Base-by-base conservation (phyloP, 2,329 filamentous ascomycete genomes). In the Phaeosphaeriaceae sp. region DNA sequence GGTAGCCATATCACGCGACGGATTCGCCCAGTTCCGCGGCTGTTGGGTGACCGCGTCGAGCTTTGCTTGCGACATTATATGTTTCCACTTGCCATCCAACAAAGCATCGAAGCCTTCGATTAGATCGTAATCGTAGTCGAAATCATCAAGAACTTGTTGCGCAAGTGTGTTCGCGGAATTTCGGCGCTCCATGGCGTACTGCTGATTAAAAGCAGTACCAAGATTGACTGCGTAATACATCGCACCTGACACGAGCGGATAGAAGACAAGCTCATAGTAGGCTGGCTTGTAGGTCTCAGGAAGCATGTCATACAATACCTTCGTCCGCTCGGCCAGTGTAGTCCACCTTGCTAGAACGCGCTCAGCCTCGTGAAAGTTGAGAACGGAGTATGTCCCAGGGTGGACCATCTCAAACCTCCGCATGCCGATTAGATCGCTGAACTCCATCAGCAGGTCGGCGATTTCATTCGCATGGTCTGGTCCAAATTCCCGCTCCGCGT, bases 1-100 rank as follows among this genome's bases (percentile, higher is more conserved):
- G 0, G 87, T 86, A 2, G 88, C 79, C 0, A 84, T 83, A 66
- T 91, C 88, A 25, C 87, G 79, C 84, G 89, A 89, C 1, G 88
- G 86, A 66, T 90, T 87, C 68, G 90, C 87, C 88, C 87, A 81
- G 52, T 63, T 60, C 19, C 84, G 53, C 31, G 57, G 56, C 42
- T 84, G 87, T 62, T 88, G 84, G 7, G 42, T 55, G 15, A 60
- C 56, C 2, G 57, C 58, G 49, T 52, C 63, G 20, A 62, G 57
- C 31, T 68, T 63, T 7, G 65, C 53, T 44, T 66, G 63, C 31
- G 55, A 55, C 71, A 89, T 81, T 71, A 89, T 86, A 69, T 85
- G 80, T 65, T 79, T 82, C 87, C 87, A 88, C 73, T 89, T 89
- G 0, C 88, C 66, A n/a, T 44, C 49, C 1, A 61, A 36, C 0